These are phyloP conservation scores for Mycena alexandri DNA, from an alignment of 768 basidiomycete species.

Conservation along the genomic window DNA sequence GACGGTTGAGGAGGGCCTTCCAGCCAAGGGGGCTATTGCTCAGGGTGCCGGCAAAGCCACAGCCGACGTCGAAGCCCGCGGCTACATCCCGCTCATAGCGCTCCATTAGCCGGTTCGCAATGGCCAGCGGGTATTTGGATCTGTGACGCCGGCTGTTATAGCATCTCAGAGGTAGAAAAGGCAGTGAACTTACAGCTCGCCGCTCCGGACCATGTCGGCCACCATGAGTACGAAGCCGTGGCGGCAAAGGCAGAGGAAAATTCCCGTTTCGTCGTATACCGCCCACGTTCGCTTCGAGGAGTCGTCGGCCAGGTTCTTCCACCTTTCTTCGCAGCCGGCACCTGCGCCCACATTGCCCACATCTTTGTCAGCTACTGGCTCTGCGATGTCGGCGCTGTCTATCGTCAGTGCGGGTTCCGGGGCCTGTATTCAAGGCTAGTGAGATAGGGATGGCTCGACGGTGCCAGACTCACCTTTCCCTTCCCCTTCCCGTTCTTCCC, in stretches of 20 bases:
- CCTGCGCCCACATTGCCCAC: no score
- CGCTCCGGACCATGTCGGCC: slow-evolving; percentile 43
- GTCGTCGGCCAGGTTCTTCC: slow-evolving; percentile 32
- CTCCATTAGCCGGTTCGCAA: not conserved
- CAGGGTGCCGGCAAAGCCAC: no score
- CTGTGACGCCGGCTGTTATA: no score
- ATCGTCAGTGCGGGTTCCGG: no score
- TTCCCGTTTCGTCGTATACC: slow-evolving; percentile 39
- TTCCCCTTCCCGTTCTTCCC: no score
- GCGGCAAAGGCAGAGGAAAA: slow-evolving; percentile 41
- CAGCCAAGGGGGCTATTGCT: no score
- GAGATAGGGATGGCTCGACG: no score
- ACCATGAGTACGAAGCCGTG: slow-evolving; percentile 41
- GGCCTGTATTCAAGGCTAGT: slow-evolving; percentile 12
- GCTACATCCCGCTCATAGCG: slow-evolving; percentile 34
- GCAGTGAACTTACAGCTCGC: slow-evolving; percentile 25
- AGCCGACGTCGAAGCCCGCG: not conserved
- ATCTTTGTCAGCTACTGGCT: no score
- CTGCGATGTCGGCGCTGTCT: no score
- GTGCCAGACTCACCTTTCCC: no score
- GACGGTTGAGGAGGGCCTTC: no score
- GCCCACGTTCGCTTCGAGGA: slow-evolving; percentile 33
- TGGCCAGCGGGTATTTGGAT: slow-evolving; percentile 2
- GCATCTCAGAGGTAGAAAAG: no score
- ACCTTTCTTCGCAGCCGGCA: not conserved